Base-by-base conservation (phyloP, 305 asterid genomes). In the Caryopteris hybrid region DNA sequence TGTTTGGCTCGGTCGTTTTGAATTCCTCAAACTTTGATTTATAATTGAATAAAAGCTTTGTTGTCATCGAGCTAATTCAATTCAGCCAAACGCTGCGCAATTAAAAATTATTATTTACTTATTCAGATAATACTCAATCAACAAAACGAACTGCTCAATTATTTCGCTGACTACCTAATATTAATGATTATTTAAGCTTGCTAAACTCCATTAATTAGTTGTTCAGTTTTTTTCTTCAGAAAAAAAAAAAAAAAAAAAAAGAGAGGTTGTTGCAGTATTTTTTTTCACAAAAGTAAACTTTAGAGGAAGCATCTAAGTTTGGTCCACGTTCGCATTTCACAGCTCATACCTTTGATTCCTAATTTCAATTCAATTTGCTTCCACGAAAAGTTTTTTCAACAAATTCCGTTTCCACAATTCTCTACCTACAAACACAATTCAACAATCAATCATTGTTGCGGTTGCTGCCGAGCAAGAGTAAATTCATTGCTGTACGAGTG, bases 261-360 rank as follows among this genome's bases (percentile, higher is more conserved):
- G n/a, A n/a, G 57, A 52, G 38, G 51, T 68, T 41, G 14, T 29
- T 17, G 62, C 47, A 36, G 34, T 47, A 63, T 41, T 51, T 5
- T 46, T 45, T 27, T 53, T 25, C 16, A 17, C 14, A 27, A 74
- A 80, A 77, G 75, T 64, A 72, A 73, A 75, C 83, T 72, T 78
- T 73, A 69, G 61, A 71, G 11, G 41, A 75, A 64, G 80, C 79
- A 75, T 77, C 82, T 20, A 60, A 72, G 72, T 73, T 77, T 68
- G 81, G 81, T 76, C 77, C 83, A 72, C 74, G 59, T 79, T 74
- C 77, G 76, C 86, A 82, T 80, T 79, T 76, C 74, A 79, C 87
- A 82, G 84, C 84, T 82, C 87, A 82, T 76, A 43, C 27, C 61
- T 66, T 76, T 71, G 71, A 73, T 79, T 65, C 77, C 48, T 56